These are phyloP conservation scores for Auricularia heimuer DNA, from an alignment of 768 basidiomycete genomes.

Conservation along the genomic window DNA sequence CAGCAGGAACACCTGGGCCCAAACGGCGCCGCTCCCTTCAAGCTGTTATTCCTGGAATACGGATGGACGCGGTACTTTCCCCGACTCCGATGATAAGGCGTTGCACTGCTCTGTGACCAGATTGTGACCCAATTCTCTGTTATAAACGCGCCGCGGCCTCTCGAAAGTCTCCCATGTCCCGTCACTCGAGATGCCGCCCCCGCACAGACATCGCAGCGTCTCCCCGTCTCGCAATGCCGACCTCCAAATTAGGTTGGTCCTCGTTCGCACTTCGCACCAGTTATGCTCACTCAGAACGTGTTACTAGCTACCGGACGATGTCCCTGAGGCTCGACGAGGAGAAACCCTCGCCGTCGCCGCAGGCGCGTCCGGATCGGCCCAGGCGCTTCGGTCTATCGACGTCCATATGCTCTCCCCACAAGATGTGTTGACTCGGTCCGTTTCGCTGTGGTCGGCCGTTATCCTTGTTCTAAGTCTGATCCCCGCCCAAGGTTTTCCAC, in stretches of 20 bases:
- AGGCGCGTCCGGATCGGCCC: conserved; percentile 20
- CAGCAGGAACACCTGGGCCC: too few relatives aligned
- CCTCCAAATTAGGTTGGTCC: neutral
- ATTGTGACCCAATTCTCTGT: neutral
- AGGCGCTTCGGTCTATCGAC: conserved; percentile 36
- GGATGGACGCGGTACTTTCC: too few relatives aligned
- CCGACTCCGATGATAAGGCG: neutral
- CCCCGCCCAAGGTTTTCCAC: conserved; percentile 23
- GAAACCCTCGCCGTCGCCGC: neutral
- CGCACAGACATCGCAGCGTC: neutral
- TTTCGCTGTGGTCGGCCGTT: neutral
- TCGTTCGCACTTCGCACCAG: neutral
- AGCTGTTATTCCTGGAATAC: too few relatives aligned
- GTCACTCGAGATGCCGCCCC: neutral
- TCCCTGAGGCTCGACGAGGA: neutral
- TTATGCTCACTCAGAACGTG: neutral
- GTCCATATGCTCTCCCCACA: conserved; percentile 35
- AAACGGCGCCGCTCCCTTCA: too few relatives aligned
- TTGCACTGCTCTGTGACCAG: neutral
- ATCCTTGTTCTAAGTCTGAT: neutral
- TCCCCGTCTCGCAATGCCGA: neutral
- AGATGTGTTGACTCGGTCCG: conserved; percentile 29
- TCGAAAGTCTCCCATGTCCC: neutral
- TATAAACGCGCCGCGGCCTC: neutral
- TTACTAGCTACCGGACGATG: neutral